phyloP scores from a whole-genome alignment of 257 asterid species.

The Solanum chmielewskii region DNA sequence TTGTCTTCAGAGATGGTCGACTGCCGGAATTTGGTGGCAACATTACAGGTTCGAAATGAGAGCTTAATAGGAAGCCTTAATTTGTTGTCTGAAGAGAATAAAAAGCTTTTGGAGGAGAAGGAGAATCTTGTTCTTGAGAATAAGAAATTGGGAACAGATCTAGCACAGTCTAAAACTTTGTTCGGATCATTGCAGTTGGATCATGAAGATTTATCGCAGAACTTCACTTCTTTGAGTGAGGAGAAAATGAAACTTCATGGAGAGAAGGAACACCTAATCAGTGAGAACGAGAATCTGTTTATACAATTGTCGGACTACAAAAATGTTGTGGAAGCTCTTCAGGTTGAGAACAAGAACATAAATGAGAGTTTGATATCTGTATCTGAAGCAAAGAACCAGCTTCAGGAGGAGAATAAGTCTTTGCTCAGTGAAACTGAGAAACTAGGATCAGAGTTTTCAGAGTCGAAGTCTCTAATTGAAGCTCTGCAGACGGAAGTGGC shows the following conservation, averaged over 20 bases:
- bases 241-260: conserved; percentile 38
- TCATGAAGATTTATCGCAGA: conserved; percentile 17
- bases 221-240: conserved; percentile 29
- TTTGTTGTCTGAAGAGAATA: conserved; percentile 45
- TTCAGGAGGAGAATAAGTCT: conserved; percentile 38
- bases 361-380: conserved; percentile 24
- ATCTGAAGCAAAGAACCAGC: conserved; percentile 41
- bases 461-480: conserved; percentile 28
- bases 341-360: conserved; percentile 32
- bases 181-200: conserved; percentile 39
- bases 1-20: conserved; percentile 52
- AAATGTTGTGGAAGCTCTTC: conserved; percentile 39
- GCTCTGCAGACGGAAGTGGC: conserved; percentile 52
- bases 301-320: conserved; percentile 36
- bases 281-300: conserved; percentile 41
- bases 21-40: conserved; percentile 37
- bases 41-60: conserved; percentile 53
- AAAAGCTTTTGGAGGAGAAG: conserved; percentile 39
- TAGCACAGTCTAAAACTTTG: conserved; percentile 38
- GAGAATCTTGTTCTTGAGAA: conserved; percentile 33
- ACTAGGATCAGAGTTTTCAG: conserved; percentile 36
- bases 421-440: conserved; percentile 30
- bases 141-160: conserved; percentile 38
- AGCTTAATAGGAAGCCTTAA: conserved; percentile 27
- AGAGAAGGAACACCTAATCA: conserved; percentile 37